Conservation (phyloP, 2,329 filamentous ascomycete genomes). For the Penicillium sp. region DNA sequence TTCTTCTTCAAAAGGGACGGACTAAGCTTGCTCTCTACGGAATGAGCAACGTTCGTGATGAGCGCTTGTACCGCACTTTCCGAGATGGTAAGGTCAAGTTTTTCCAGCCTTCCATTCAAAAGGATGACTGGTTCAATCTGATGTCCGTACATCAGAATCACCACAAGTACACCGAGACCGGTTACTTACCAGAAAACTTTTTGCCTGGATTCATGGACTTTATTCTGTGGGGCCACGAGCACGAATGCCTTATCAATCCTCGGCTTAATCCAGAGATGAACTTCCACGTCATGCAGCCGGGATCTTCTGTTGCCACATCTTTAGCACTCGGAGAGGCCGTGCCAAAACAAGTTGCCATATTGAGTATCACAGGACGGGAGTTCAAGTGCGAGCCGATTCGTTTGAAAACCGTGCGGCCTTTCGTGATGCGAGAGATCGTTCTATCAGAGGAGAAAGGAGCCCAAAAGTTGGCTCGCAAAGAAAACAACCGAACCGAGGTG, state of each 20-base stretch:
- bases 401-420: conserved; percentile 85
- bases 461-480: conserved; percentile 73
- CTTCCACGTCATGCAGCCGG: conserved; percentile 96
- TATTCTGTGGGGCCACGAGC: conserved; percentile 95
- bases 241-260: conserved; percentile 91
- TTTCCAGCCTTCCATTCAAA: conserved; percentile 77
- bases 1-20: conserved; percentile 86
- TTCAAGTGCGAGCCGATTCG: conserved; percentile 79
- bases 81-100: conserved; percentile 92
- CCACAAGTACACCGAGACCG: conserved; percentile 83
- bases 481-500: conserved; percentile 79
- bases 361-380: conserved; percentile 78
- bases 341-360: conserved; percentile 83
- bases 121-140: conserved; percentile 91
- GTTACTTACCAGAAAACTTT: conserved; percentile 92
- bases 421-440: conserved; percentile 80
- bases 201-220: conserved; percentile 88
- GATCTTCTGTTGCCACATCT: conserved; percentile 93
- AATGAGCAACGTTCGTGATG: conserved; percentile 92
- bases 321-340: conserved; percentile 86
- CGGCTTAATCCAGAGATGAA: conserved; percentile 78
- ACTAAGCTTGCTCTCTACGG: conserved; percentile 94
- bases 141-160: conserved; percentile 97
- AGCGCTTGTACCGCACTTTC: conserved; percentile 91
- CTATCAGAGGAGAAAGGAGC: conserved; percentile 75